Conservation (phyloP, 2,329 filamentous ascomycete genomes). For the Capronia coronata region DNA sequence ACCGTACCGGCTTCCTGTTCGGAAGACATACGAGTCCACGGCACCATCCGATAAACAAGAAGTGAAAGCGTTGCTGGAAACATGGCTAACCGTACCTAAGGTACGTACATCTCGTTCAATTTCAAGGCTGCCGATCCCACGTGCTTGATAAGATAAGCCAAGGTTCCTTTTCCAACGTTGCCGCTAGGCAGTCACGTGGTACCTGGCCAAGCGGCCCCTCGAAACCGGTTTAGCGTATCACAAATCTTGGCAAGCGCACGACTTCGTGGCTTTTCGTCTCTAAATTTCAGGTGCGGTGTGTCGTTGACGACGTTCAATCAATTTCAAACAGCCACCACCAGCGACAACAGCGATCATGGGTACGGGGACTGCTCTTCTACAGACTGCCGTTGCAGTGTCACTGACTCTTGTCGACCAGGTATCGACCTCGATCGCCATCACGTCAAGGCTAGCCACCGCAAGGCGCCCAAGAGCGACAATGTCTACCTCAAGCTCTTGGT, state of each 20-base stretch:
- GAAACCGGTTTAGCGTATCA: constrained; percentile 4
- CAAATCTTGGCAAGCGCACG: constrained; percentile 22
- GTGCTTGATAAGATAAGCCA: neutral
- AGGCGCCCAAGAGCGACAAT: constrained; percentile 97
- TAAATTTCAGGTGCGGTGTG: neutral
- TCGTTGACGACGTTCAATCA: constrained; percentile 20
- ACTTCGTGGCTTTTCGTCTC: constrained; percentile 14
- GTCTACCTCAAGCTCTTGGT: constrained; percentile 95
- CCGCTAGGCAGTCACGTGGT: constrained; percentile 7
- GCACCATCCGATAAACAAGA: no score
- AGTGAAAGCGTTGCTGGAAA: no score
- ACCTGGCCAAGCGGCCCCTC: neutral
- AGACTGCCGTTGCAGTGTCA: neutral
- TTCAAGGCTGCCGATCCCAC: no score
- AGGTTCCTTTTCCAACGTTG: neutral
- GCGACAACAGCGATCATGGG: constrained; percentile 27
- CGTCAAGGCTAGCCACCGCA: constrained; percentile 68
- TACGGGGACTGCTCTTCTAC: constrained; percentile 7
- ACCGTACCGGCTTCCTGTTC: no score
- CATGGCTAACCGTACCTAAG: no score
- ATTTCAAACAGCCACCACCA: constrained; percentile 17
- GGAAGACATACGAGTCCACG: no score
- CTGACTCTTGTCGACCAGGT: constrained; percentile 35
- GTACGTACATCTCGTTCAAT: no score
- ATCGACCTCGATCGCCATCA: constrained; percentile 57